phyloP scores from a whole-genome alignment of 192 early-diverging fungal species.

The Glomus cerebriforme region DNA sequence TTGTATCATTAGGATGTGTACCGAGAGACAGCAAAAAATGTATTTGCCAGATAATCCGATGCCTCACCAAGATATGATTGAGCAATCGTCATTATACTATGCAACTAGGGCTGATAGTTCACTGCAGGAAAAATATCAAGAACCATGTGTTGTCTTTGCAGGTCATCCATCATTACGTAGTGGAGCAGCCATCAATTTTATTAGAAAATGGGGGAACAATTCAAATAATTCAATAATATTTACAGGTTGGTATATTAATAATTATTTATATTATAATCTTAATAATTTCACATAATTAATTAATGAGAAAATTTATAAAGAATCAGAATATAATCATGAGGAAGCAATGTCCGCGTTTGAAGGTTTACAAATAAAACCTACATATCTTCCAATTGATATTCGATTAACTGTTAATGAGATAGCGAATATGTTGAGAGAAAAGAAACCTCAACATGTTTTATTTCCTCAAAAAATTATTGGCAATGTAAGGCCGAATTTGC shows the following conservation, averaged over 20 bases:
- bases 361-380: constrained; percentile 34
- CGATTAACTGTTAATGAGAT: constrained; percentile 41
- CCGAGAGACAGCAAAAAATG: constrained; percentile 62
- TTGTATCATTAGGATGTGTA: constrained; percentile 54
- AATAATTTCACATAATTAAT: not conserved
- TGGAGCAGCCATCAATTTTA: constrained; percentile 46
- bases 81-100: constrained; percentile 39
- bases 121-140: constrained; percentile 34
- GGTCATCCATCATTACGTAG: constrained; percentile 50
- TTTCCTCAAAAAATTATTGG: constrained; percentile 6
- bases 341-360: constrained; percentile 37
- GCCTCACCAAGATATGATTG: constrained; percentile 51
- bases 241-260: constrained; percentile 37
- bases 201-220: constrained; percentile 53
- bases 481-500: not conserved
- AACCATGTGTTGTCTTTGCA: constrained; percentile 66
- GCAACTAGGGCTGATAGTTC: constrained; percentile 36
- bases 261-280: not conserved
- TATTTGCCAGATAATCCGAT: constrained; percentile 67
- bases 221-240: constrained; percentile 51
- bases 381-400: constrained; percentile 39
- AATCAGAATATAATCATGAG: constrained; percentile 38
- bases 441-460: constrained; percentile 41
- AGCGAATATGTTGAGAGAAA: constrained; percentile 36
- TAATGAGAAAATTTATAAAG: constrained; percentile 4